Evolutionary conservation across 1,139 yeast genomes (phyloP), one percentile per base, ranked within the genome.

Genomic region (Casaregolazyma suthepensis): DNA sequence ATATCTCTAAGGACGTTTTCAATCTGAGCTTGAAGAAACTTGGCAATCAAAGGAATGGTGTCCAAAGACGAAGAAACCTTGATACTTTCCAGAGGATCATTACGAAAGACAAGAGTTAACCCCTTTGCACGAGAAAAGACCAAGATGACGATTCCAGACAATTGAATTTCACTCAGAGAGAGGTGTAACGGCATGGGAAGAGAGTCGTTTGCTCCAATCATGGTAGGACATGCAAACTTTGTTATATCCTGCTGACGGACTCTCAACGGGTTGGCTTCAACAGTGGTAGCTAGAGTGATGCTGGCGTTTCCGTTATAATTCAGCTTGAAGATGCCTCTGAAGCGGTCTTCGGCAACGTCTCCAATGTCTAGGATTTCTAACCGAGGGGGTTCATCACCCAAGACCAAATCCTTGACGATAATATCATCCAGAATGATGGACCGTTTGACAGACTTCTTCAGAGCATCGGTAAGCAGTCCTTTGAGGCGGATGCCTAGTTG

Each of bases 61-160:
- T 89, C 96, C 70, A 89, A 88, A 13, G 96, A 85, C 7, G 95
- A 86, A 55, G 84, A 81, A 9, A 89, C 96, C 59, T 83, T 83
- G 57, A 89, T 87, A 29, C 85, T 80, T 60, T 87, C 95, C 56
- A 89, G 75, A 0, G 96, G 96, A 68, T 89, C 96, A 68, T 89
- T 89, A 61, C 93, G 78, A 70, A 89, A 89, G 37, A 89, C 96
- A 45, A 89, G 72, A 0, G 96, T 89, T 52, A 89, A 76, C 0
- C 96, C 96, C 65, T 87, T 87, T 4, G 87, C 78, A 63, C 85
- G 85, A 38, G 87, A 82, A 66, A 87, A 89, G 1, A 89, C 96
- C 59, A 88, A 81, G 54, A 89, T 86, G 19, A 91, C 90, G 57
- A 89, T 88, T 1, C 96, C 95, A 55, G 85, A 81, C 51, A 89